A percentile compares a stretch with the other conserved stretches of the same genome.
These are phyloP conservation scores for Lagenidium giganteum DNA, from an alignment of 352 stramenopile species.

Conservation along the genomic window DNA sequence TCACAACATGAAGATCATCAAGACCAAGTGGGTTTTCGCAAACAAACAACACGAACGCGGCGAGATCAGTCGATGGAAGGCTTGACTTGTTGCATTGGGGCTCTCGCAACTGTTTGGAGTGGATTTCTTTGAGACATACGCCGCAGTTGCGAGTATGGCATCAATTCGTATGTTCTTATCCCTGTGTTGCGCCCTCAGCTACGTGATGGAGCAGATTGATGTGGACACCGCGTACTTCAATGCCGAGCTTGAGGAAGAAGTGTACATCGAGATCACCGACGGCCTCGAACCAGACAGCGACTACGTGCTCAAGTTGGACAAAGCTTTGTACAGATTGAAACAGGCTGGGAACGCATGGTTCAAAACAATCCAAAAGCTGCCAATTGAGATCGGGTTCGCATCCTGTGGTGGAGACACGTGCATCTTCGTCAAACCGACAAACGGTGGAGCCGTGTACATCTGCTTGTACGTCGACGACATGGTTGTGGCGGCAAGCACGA, in stretches of 20 bases:
- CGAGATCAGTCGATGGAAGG: slow-evolving; percentile 25
- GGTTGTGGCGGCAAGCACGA: background rate
- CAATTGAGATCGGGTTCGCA: background rate
- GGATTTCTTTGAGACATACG: slow-evolving; percentile 28
- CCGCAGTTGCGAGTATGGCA: slow-evolving; percentile 28
- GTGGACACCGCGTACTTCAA: slow-evolving; percentile 30
- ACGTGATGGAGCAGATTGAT: slow-evolving; percentile 26
- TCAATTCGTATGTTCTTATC: slow-evolving; percentile 23
- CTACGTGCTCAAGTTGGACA: background rate
- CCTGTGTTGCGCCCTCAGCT: slow-evolving; percentile 3
- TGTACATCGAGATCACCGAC: slow-evolving; percentile 6
- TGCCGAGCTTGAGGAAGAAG: slow-evolving; percentile 16
- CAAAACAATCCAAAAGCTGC: slow-evolving; percentile 2
- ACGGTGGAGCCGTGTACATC: background rate
- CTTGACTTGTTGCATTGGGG: slow-evolving; percentile 22
- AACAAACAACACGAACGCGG: slow-evolving; percentile 28
- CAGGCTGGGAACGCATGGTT: slow-evolving; percentile 1
- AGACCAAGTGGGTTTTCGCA: slow-evolving; percentile 27
- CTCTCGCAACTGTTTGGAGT: slow-evolving; percentile 26
- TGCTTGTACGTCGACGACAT: slow-evolving; percentile 9
- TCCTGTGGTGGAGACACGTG: background rate
- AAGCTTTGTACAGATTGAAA: slow-evolving; percentile 14
- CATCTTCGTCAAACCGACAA: background rate
- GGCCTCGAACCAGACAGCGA: background rate
- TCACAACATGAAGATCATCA: slow-evolving; percentile 10